Evolutionary conservation across 768 basidiomycete species (phyloP).

Genomic region (Lactifluus pinguis): DNA sequence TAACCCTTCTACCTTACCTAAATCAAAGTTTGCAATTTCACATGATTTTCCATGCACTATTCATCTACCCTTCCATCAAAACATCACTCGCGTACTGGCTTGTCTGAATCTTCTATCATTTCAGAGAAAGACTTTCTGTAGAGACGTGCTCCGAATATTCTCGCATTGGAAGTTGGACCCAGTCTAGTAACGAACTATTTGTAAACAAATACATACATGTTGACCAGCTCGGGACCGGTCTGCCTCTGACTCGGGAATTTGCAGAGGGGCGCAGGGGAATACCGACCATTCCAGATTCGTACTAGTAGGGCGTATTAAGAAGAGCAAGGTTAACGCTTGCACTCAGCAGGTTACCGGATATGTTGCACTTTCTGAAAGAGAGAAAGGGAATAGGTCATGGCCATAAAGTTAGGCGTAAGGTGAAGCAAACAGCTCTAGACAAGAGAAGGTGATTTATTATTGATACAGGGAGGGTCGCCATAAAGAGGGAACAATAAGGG

Average conservation of each 20-base stretch:
- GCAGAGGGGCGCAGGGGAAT: too few species aligned
- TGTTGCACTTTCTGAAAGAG: too few species aligned
- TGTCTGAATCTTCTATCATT: slow-evolving; percentile 1
- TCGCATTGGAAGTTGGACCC: neutral
- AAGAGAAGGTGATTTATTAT: too few species aligned
- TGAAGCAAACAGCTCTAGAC: too few species aligned
- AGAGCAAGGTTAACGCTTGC: too few species aligned
- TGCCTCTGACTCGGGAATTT: neutral
- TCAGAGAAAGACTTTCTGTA: neutral
- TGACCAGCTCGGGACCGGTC: slow-evolving; percentile 21
- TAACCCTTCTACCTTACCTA: neutral
- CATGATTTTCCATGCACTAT: slow-evolving; percentile 8
- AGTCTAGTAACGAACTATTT: neutral
- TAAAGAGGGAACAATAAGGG: too few species aligned
- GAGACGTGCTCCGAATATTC: neutral
- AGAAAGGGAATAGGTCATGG: too few species aligned
- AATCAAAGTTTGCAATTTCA: slow-evolving; percentile 5
- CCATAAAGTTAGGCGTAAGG: too few species aligned
- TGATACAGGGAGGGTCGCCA: too few species aligned
- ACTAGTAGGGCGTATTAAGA: too few species aligned
- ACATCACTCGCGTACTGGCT: neutral
- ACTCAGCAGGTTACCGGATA: too few species aligned
- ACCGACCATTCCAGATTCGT: too few species aligned
- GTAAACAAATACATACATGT: neutral
- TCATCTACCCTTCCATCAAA: neutral